A percentile compares a stretch with the other conserved stretches of the same genome.
These are phyloP conservation scores for Russula vinacea DNA, from an alignment of 768 basidiomycete genomes.

Conservation along the genomic window DNA sequence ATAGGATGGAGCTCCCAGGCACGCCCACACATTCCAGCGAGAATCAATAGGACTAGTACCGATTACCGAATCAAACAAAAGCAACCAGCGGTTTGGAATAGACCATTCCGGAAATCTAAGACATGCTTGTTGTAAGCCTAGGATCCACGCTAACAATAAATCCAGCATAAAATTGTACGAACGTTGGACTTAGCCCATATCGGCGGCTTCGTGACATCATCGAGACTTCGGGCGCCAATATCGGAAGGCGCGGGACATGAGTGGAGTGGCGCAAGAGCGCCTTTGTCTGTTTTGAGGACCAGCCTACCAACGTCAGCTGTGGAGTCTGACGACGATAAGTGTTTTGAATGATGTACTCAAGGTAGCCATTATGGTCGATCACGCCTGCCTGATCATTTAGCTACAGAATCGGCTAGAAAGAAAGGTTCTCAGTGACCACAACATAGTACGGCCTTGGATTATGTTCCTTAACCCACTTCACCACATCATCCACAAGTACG, in stretches of 20 bases:
- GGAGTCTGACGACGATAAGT: not conserved
- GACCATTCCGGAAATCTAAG: not conserved
- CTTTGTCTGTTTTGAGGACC: not conserved
- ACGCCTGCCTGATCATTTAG: not conserved
- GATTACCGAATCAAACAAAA: not conserved
- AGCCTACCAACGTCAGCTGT: not conserved
- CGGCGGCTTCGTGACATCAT: slow-evolving; percentile 20
- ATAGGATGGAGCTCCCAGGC: slow-evolving; percentile 14
- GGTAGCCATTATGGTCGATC: not conserved
- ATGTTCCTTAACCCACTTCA: not conserved
- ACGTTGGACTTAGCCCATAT: slow-evolving; percentile 16
- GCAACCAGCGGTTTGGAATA: not conserved
- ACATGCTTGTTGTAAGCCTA: too few relatives aligned
- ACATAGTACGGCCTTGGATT: not conserved
- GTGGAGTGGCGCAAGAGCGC: not conserved
- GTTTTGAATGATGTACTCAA: not conserved
- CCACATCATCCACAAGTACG: not conserved
- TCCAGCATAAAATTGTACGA: not conserved
- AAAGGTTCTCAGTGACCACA: not conserved
- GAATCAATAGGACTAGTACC: too few relatives aligned
- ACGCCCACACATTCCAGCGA: not conserved
- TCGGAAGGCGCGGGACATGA: not conserved
- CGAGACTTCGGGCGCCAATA: not conserved
- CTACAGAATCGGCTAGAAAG: not conserved
- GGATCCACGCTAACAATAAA: not conserved